Base-by-base conservation (phyloP, 208 protist species). In the Acanthamoeba castellanii region DNA sequence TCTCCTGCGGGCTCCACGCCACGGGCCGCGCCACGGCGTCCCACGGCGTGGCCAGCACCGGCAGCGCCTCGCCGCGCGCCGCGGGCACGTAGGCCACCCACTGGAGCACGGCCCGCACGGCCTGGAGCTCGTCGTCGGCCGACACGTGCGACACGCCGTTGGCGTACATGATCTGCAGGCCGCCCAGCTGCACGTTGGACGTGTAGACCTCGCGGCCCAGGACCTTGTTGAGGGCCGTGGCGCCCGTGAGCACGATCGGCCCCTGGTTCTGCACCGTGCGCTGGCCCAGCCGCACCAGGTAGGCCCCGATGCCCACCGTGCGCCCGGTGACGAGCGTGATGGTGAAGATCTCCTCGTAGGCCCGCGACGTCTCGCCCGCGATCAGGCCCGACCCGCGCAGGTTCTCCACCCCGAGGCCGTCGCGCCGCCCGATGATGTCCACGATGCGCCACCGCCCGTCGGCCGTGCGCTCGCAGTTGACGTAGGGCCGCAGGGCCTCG, bases 261-360 rank as follows among this genome's bases (percentile, higher is more conserved):
- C 98, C 95, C 32, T 97, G 96, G 64, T 98, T 99, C 96, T 99
- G 99, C 95, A 99, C 99, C 42, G 99, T 97, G 89, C 99, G 97
- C 93, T 99, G 98, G 52, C 99, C 99, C 13, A 99, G 97, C 50
- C 99, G 98, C 76, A 99, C 99, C 13, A 99, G 96, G 96, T 99
- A 99, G 4, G 99, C 99, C 27, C 99, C 99, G 96, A 99, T 99
- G 93, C 99, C 99, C 47, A 99, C 99, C 47, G 99, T 99, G 68
- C 99, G 98, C 82, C 98, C 99, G 1, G 99, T 98, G 42, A 99
- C 99, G 87, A 99, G 96, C 50, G 98, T 99, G 68, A 99, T 98
- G 3, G 99, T 99, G 68, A 99, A 99, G 57, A 99, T 99, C 90
- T 99, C 98, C 72, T 98, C 97, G 96, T 99, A 99, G 95, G 98